Base-by-base conservation (phyloP, 371 early-diverging fungal genomes). In the Haplosporangium sp. region DNA sequence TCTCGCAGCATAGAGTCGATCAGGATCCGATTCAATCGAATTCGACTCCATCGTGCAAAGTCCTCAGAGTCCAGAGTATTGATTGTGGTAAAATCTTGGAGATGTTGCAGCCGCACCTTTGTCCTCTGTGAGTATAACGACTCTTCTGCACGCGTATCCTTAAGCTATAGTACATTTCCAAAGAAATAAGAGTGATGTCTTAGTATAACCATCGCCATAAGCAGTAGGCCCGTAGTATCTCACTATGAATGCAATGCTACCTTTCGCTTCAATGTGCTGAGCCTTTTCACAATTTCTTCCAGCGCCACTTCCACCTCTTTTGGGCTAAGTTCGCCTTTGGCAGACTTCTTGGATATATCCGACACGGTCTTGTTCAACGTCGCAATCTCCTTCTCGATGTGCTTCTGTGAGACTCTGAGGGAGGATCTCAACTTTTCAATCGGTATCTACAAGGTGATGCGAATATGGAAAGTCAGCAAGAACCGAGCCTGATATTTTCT, bases 1-100 rank as follows among this genome's bases (percentile, higher is more conserved):
- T 91, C 88, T 61, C 98, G 87, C 46, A 98, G 85, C 88, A 98
- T 85, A 80, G 95, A 99, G 79, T 99, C 99, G 2, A 95, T 93
- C 60, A 98, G 82, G 38, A 98, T 85, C 20, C 98, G 87, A 79
- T 95, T 91, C 55, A 98, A 81, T 10, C 97, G 86, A 8, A 86
- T 86, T 57, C 93, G 88, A 59, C 91, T 90, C 98, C 98, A 99
- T 29, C 87, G 81, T 21, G 84, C 85, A 68, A 91, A 96, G 62
- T 85, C 93, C 0, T 87, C 89, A 37, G 88, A 79, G 53, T 91
- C 91, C 6, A 85, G 80, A 5, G 85, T 82, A 6, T 86, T 83
- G 43, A 95, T 87, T 8, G 80, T 55, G 37, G 88, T 82, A 40
- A 97, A 83, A 57, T 92, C 87, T 45, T 84, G 84, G n/a, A 97